Conservation (phyloP, 1,139 yeast genomes). For the Pichia sp. region DNA sequence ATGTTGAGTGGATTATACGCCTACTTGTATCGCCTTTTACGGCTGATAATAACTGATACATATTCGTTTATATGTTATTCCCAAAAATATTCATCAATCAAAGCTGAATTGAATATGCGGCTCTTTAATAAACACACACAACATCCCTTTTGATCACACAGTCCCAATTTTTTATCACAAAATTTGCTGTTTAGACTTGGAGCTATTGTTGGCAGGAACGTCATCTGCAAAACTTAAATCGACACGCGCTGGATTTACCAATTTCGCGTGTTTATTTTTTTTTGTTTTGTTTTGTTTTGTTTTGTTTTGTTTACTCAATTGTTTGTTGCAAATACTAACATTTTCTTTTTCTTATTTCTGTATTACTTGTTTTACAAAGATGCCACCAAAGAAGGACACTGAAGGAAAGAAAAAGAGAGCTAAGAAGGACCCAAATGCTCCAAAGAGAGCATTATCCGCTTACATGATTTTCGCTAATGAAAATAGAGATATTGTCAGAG, state of each 20-base stretch:
- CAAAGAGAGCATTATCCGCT: conserved; percentile 96
- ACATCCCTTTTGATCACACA: too few relatives aligned
- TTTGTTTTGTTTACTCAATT: background rate
- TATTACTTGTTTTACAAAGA: background rate
- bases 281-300: background rate
- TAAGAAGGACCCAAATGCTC: conserved; percentile 86
- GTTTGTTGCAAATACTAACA: background rate
- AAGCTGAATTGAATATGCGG: too few relatives aligned
- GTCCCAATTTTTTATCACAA: too few relatives aligned
- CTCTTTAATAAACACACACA: too few relatives aligned
- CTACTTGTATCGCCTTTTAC: too few relatives aligned
- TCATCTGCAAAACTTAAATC: background rate
- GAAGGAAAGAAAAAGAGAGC: conserved; percentile 10
- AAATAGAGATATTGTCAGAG: conserved; percentile 89
- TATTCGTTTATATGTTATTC: too few relatives aligned
- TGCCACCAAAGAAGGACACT: conserved; percentile 16
- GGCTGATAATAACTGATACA: too few relatives aligned
- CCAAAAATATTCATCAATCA: too few relatives aligned
- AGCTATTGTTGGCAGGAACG: too few relatives aligned
- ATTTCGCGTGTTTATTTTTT: background rate
- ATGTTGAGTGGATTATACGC: too few relatives aligned
- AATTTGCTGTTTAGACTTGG: too few relatives aligned
- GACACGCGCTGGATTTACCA: background rate
- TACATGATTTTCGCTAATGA: conserved; percentile 99
- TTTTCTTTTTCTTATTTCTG: background rate